Evolutionary conservation across 2,329 filamentous ascomycete species (phyloP), one percentile per base, ranked within the genome.

Genomic region (Cordyceps javanica): DNA sequence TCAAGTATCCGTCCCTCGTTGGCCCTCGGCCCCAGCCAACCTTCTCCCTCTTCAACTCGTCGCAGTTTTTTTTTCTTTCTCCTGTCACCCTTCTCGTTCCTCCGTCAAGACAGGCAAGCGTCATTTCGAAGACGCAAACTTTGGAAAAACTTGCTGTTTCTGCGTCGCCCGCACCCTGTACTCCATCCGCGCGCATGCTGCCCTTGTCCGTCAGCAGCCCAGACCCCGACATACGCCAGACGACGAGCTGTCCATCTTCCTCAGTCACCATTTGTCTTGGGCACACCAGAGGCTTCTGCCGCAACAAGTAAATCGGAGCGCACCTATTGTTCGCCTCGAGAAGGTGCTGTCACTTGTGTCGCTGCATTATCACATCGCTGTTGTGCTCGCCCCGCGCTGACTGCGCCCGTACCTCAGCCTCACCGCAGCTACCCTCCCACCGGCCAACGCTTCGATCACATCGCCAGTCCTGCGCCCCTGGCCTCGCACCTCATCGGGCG

Each of bases 61-160:
- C 38, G 32, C 56, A 39, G 41, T 19, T 25, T 28, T 46, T 39
- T 48, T 36, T 28, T 19, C 39, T 46, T 19, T 57, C 45, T 48
- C 32, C 19, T 25, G 39, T 19, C 48, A 28, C 23, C 42, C 42
- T 41, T 60, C 41, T 45, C 64, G 60, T 50, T 55, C 16, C 21
- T 28, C 39, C 21, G 11, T 59, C 60, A 63, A 63, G 9, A 48
- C 61, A 58, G 59, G 60, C 63, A 62, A 65, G 66, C 68, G 66
- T 64, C 65, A 62, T 59, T 61, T 39, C 39, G 36, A 51, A 54
- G 57, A 58, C 59, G 55, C 46, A 51, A 56, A 46, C 46, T 42
- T 42, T 57, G 39, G 39, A 32, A 44, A 50, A 3, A 56, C 11
- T 32, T 25, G n/a, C 32, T 36, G 9, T n/a, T 30, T 25, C 19